Percentiles rank a stretch among this genome's conserved stretches.
Evolutionary conservation across 2,329 filamentous ascomycete genomes (phyloP).

Genomic region (Pestalotiopsis sp.): DNA sequence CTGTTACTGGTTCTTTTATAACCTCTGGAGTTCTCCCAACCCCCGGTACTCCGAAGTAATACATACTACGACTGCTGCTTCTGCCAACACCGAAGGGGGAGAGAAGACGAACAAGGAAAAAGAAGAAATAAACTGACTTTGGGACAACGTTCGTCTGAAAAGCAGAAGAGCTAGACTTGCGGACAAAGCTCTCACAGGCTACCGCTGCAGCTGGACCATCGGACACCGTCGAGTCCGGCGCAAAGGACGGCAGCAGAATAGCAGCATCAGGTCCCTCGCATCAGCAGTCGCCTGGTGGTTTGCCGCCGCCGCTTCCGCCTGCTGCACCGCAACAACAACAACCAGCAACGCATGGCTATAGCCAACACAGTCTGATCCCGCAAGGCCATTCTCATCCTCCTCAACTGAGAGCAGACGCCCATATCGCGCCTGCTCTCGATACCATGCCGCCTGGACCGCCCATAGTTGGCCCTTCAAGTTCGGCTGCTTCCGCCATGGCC

Average conservation of each 20-base stretch:
- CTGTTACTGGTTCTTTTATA: slow-evolving; percentile 12
- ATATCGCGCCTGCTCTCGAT: slow-evolving; percentile 25
- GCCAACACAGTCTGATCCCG: slow-evolving; percentile 22
- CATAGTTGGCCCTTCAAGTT: slow-evolving; percentile 27
- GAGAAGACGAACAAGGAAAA: no score
- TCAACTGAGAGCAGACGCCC: slow-evolving; percentile 27
- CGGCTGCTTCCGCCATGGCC: slow-evolving; percentile 26
- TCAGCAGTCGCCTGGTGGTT: slow-evolving; percentile 11
- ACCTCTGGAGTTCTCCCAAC: slow-evolving; percentile 2
- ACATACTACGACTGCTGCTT: neutral
- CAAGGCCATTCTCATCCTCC: slow-evolving; percentile 30
- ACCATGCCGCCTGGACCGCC: slow-evolving; percentile 35
- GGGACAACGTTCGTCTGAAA: neutral
- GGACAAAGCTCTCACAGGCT: slow-evolving; percentile 24
- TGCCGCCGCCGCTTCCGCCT: slow-evolving; percentile 4
- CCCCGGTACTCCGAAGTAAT: slow-evolving; percentile 2
- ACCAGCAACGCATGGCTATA: slow-evolving; percentile 26
- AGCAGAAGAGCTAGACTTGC: slow-evolving; percentile 24
- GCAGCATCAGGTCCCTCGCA: slow-evolving; percentile 17
- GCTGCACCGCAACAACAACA: slow-evolving; percentile 18
- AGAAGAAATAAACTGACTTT: neutral
- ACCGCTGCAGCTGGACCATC: slow-evolving; percentile 21
- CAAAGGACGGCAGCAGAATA: slow-evolving; percentile 19
- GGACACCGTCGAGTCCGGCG: slow-evolving; percentile 19
- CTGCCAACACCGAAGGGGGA: neutral